Evolutionary conservation across 2,329 filamentous ascomycete genomes (phyloP).

Genomic region (Whalleya microplaca): DNA sequence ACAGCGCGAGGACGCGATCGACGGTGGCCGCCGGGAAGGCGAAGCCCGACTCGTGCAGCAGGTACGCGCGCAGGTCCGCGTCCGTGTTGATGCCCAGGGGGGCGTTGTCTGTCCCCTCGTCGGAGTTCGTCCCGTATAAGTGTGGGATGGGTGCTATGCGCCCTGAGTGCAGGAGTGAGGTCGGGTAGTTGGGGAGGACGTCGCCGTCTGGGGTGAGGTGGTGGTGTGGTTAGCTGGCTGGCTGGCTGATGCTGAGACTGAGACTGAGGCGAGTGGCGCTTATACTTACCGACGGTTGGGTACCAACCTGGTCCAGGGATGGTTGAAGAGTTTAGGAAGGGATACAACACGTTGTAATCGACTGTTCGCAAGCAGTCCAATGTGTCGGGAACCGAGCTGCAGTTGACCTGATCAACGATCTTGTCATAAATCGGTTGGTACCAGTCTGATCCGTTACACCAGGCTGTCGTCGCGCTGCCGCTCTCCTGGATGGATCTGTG

Average conservation of each 20-base stretch:
- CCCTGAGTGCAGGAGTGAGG: conserved; percentile 57
- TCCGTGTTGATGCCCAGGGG: conserved; percentile 33
- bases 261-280: no score
- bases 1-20: conserved; percentile 47
- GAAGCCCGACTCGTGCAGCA: conserved; percentile 27
- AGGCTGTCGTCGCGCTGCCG: conserved; percentile 38
- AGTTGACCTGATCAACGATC: conserved; percentile 51
- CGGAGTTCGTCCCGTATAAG: conserved; percentile 65
- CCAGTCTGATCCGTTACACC: conserved; percentile 43
- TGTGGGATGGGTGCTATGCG: conserved; percentile 68
- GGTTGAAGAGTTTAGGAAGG: conserved; percentile 44
- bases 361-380: conserved; percentile 54
- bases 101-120: conserved; percentile 57
- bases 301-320: conserved; percentile 32
- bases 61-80: conserved; percentile 25
- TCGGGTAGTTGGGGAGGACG: conserved; percentile 56
- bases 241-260: no score
- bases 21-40: conserved; percentile 31
- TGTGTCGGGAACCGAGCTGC: conserved; percentile 48
- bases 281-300: conserved; percentile 35
- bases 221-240: neutral
- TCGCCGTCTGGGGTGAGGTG: conserved; percentile 51
- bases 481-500: conserved; percentile 36
- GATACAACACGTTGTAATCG: conserved; percentile 50
- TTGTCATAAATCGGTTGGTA: conserved; percentile 52